Evolutionary conservation across 371 early-diverging fungal species (phyloP).

Genomic region (Actinomortierella wolfii): DNA sequence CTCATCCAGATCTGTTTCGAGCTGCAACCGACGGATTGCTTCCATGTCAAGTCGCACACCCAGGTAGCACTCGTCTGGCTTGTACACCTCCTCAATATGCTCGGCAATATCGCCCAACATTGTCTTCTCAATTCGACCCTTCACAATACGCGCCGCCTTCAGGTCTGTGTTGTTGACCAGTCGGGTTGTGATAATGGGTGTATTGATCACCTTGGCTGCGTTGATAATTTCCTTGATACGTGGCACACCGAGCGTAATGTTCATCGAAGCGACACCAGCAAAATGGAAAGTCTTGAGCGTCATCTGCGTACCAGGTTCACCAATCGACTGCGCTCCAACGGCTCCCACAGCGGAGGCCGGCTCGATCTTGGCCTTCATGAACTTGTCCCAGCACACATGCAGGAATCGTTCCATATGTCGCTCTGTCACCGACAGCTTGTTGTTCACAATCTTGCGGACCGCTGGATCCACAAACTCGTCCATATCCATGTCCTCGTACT

Average conservation of each 20-base stretch:
- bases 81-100: conserved; percentile 91
- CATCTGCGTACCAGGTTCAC: conserved; percentile 99
- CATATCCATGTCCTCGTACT: conserved; percentile 67
- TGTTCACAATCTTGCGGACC: conserved; percentile 62
- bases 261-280: conserved; percentile 99
- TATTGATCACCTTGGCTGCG: conserved; percentile 90
- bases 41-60: conserved; percentile 82
- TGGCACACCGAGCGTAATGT: conserved; percentile 99
- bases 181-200: conserved; percentile 92
- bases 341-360: conserved; percentile 87
- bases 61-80: conserved; percentile 76
- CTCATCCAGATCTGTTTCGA: conserved; percentile 80
- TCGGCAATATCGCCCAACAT: conserved; percentile 88
- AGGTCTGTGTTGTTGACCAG: conserved; percentile 72
- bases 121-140: conserved; percentile 93
- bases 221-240: conserved; percentile 98
- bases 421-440: conserved; percentile 75
- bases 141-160: conserved; percentile 90
- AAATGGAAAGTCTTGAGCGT: conserved; percentile 99
- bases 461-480: conserved; percentile 56
- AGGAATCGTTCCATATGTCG: conserved; percentile 77
- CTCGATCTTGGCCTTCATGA: conserved; percentile 65
- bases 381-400: conserved; percentile 80
- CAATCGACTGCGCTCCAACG: conserved; percentile 98
- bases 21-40: conserved; percentile 69